Evolutionary conservation across 2,329 filamentous ascomycete species (phyloP).

Genomic region (Lasiodiplodia sp.): DNA sequence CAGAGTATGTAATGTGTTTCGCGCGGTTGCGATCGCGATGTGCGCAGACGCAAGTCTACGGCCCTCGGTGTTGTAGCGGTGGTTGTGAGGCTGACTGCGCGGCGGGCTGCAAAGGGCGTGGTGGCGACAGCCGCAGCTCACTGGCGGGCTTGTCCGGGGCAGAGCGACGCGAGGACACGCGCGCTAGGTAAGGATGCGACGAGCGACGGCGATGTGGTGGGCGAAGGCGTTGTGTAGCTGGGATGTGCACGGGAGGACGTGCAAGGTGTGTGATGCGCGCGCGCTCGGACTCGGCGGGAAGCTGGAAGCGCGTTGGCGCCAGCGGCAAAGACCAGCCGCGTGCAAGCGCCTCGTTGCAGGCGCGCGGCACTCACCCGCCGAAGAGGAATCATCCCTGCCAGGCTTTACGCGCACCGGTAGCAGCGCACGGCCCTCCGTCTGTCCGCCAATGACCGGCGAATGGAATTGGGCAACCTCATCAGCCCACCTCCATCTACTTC

Average conservation of each 20-base stretch:
- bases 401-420: neutral
- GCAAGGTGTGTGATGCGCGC: slow-evolving; percentile 1
- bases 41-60: neutral
- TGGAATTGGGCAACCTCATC: neutral
- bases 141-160: neutral
- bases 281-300: neutral
- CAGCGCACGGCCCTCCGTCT: neutral
- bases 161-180: neutral
- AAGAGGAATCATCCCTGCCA: slow-evolving; percentile 4
- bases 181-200: neutral
- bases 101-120: neutral
- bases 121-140: slow-evolving; percentile 1
- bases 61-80: neutral
- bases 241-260: neutral
- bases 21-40: neutral
- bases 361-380: slow-evolving; percentile 10
- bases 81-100: slow-evolving; percentile 6
- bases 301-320: neutral
- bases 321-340: neutral
- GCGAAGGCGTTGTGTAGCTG: neutral
- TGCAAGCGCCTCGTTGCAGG: neutral
- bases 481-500: slow-evolving; percentile 12
- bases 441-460: neutral
- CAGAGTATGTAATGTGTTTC: neutral
- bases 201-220: neutral